phyloP scores from a whole-genome alignment of 495 filamentous ascomycete species.

The Lasiosphaeria hispida region DNA sequence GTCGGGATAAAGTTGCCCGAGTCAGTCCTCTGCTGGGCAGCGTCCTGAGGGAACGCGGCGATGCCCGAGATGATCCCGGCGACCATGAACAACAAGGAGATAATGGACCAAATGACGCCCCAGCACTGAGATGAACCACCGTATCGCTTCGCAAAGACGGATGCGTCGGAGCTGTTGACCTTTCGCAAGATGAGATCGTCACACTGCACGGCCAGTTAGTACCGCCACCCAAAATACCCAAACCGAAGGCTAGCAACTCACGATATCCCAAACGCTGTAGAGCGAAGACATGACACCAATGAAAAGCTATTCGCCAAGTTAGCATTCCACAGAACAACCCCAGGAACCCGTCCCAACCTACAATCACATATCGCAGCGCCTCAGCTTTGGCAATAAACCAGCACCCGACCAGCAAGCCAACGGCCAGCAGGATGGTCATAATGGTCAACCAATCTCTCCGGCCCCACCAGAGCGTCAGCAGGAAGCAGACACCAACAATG shows the following conservation, averaged over 20 bases:
- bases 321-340: neutral
- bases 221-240: neutral
- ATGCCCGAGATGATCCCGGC: slow-evolving; percentile 69
- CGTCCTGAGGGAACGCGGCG: slow-evolving; percentile 69
- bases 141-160: slow-evolving; percentile 73
- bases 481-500: slow-evolving; percentile 66
- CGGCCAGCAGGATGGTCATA: slow-evolving; percentile 62
- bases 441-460: slow-evolving; percentile 75
- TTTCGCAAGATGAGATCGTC: slow-evolving; percentile 82
- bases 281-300: slow-evolving; percentile 77
- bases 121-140: slow-evolving; percentile 79
- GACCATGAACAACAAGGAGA: slow-evolving; percentile 68
- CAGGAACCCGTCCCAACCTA: neutral
- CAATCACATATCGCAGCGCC: slow-evolving; percentile 67
- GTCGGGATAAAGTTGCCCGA: slow-evolving; percentile 62
- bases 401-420: slow-evolving; percentile 68
- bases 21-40: slow-evolving; percentile 64
- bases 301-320: slow-evolving; percentile 48
- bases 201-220: slow-evolving; percentile 41
- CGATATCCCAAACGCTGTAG: slow-evolving; percentile 84
- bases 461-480: slow-evolving; percentile 79
- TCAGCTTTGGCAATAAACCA: slow-evolving; percentile 80
- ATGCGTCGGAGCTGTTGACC: slow-evolving; percentile 78
- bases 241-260: slow-evolving; percentile 36
- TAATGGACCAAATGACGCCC: slow-evolving; percentile 74